Percentiles rank a stretch among this genome's conserved stretches.
Evolutionary conservation across 2,329 filamentous ascomycete species (phyloP).

Genomic region (Epichloe typhina): DNA sequence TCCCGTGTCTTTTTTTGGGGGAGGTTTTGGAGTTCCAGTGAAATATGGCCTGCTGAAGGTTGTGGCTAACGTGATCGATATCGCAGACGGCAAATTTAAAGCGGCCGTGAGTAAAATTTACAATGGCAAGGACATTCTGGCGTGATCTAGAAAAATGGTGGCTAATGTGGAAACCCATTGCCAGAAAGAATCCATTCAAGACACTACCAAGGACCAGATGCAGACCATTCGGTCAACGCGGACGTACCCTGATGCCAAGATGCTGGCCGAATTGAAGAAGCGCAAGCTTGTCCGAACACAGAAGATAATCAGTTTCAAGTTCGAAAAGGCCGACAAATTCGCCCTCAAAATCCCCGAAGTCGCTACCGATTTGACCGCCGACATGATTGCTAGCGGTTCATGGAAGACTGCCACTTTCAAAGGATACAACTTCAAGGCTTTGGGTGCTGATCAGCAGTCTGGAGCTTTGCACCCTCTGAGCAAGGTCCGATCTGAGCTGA

Average conservation of each 20-base stretch:
- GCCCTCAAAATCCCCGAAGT: slow-evolving; percentile 81
- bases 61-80: slow-evolving; percentile 1
- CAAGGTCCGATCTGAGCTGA: slow-evolving; percentile 91
- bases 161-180: background rate
- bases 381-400: slow-evolving; percentile 76
- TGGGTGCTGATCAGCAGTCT: slow-evolving; percentile 47
- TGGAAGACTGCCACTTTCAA: slow-evolving; percentile 94
- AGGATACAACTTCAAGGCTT: slow-evolving; percentile 62
- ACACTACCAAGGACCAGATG: slow-evolving; percentile 66
- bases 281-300: slow-evolving; percentile 75
- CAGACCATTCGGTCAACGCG: slow-evolving; percentile 57
- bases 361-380: slow-evolving; percentile 86
- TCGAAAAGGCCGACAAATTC: slow-evolving; percentile 78
- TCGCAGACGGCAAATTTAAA: slow-evolving; percentile 7
- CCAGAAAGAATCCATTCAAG: slow-evolving; percentile 60
- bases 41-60: background rate
- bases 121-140: background rate
- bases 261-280: slow-evolving; percentile 74
- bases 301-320: slow-evolving; percentile 75
- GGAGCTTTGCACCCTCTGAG: slow-evolving; percentile 61
- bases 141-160: background rate
- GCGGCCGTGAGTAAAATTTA: slow-evolving; percentile 5
- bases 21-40: background rate
- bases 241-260: slow-evolving; percentile 57
- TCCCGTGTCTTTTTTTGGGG: slow-evolving; percentile 14